phyloP scores from a whole-genome alignment of 345 rosid genomes.

The Clarkia xantiana region DNA sequence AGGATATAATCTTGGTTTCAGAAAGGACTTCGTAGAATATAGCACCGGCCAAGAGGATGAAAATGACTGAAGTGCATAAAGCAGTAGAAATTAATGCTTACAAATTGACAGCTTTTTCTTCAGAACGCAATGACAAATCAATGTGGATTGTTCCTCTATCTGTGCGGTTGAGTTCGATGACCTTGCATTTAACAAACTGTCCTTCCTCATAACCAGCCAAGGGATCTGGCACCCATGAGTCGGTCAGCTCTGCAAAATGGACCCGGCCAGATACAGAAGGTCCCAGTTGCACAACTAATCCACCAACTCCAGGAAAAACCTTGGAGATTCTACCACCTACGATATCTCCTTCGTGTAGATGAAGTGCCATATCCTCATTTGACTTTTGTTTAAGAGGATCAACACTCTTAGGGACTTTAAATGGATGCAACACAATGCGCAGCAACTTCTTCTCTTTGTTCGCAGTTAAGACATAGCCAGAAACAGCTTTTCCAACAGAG shows the following conservation, averaged over 20 bases:
- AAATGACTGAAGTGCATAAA: not conserved
- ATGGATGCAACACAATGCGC: slow-evolving; percentile 55
- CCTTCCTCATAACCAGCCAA: slow-evolving; percentile 58
- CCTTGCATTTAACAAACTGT: slow-evolving; percentile 85
- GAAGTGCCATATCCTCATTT: slow-evolving; percentile 22
- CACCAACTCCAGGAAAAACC: slow-evolving; percentile 64
- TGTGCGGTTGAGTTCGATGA: slow-evolving; percentile 58
- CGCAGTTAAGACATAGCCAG: slow-evolving; percentile 46
- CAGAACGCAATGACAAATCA: slow-evolving; percentile 61
- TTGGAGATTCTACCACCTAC: slow-evolving; percentile 79
- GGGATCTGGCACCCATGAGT: slow-evolving; percentile 58
- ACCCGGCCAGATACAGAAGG: slow-evolving; percentile 69
- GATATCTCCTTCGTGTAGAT: slow-evolving; percentile 64
- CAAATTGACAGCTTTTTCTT: slow-evolving; percentile 33
- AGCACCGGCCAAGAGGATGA: not conserved
- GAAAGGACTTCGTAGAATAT: too few species aligned
- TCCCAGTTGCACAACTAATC: slow-evolving; percentile 78
- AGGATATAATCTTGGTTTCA: too few species aligned
- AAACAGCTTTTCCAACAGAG: slow-evolving; percentile 48
- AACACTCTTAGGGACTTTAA: slow-evolving; percentile 12
- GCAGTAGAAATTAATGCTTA: slow-evolving; percentile 19
- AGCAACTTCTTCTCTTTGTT: slow-evolving; percentile 52
- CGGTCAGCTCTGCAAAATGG: slow-evolving; percentile 75
- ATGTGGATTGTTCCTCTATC: slow-evolving; percentile 48
- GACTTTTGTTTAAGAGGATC: slow-evolving; percentile 15